A percentile compares a stretch with the other conserved stretches of the same genome.
These are phyloP conservation scores for Venustampulla echinocandica DNA, from an alignment of 495 filamentous ascomycete species.

Conservation along the genomic window DNA sequence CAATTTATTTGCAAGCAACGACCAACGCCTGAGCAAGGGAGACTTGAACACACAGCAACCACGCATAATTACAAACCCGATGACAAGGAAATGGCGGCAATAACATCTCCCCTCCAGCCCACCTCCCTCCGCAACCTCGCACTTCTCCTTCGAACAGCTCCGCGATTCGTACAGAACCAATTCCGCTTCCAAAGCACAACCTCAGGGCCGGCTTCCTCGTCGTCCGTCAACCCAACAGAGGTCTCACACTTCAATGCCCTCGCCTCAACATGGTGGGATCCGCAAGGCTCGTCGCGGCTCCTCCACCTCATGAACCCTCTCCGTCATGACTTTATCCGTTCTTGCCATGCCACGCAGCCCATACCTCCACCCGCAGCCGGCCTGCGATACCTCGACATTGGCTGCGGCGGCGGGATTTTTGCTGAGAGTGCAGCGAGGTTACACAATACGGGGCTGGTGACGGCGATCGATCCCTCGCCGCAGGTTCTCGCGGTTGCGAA, in stretches of 20 bases:
- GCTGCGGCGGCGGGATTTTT: slow-evolving; percentile 95
- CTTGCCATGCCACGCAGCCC: slow-evolving; percentile 49
- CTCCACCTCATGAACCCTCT: slow-evolving; percentile 98
- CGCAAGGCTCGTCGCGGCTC: slow-evolving; percentile 81
- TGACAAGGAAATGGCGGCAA: slow-evolving; percentile 2
- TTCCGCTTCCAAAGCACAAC: slow-evolving; percentile 23
- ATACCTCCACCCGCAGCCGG: slow-evolving; percentile 21
- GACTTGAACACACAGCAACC: no score
- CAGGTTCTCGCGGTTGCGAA: slow-evolving; percentile 74
- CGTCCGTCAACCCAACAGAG: slow-evolving; percentile 76
- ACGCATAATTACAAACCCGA: no score
- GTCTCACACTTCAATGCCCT: slow-evolving; percentile 90
- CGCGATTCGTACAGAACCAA: slow-evolving; percentile 20
- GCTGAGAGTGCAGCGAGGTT: slow-evolving; percentile 84
- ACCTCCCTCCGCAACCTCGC: slow-evolving; percentile 23
- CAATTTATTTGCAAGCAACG: no score
- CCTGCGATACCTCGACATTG: slow-evolving; percentile 78
- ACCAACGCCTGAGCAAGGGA: no score
- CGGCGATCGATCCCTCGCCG: slow-evolving; percentile 75
- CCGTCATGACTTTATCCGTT: slow-evolving; percentile 80
- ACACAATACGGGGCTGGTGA: slow-evolving; percentile 53
- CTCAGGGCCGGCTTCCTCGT: slow-evolving; percentile 35
- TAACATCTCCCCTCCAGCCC: slow-evolving; percentile 11
- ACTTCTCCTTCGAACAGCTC: slow-evolving; percentile 21
- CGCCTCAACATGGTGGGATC: slow-evolving; percentile 95